phyloP scores from a whole-genome alignment of 139 green algal species.

The Chlorella ohadii region DNA sequence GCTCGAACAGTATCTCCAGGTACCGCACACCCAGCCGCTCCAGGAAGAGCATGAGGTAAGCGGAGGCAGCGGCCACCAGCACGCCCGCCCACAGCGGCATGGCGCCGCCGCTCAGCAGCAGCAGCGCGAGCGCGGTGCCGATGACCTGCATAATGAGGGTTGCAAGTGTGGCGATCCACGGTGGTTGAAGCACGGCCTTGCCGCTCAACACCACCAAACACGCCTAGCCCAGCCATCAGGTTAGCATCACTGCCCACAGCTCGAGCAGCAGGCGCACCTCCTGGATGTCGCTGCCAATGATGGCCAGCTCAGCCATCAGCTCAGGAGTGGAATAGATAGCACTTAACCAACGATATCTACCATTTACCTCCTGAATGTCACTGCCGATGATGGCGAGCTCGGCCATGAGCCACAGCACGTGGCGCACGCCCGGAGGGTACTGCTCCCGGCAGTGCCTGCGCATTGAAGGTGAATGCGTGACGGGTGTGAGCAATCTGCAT shows the following conservation, averaged over 20 bases:
- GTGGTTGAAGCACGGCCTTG: too few species aligned
- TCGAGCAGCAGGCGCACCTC: too few species aligned
- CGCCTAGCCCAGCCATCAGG: too few species aligned
- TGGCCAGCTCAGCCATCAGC: too few species aligned
- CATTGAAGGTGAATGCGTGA: not conserved
- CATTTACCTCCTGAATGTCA: conserved; percentile 62
- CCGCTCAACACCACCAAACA: too few species aligned
- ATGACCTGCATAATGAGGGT: conserved; percentile 78
- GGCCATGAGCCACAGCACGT: conserved; percentile 84
- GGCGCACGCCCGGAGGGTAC: conserved; percentile 48
- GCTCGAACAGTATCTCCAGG: conserved; percentile 54
- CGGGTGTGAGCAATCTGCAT: too few species aligned
- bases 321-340: too few species aligned
- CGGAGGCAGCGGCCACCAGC: not conserved
- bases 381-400: conserved; percentile 91
- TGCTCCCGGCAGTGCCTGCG: conserved; percentile 32
- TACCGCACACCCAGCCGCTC: conserved; percentile 46
- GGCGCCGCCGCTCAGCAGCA: conserved; percentile 69
- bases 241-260: too few species aligned
- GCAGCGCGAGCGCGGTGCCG: conserved; percentile 81
- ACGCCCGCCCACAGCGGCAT: conserved; percentile 74
- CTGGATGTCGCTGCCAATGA: too few species aligned
- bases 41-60: conserved; percentile 55
- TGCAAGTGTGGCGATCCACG: too few species aligned
- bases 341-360: too few species aligned